Base-by-base conservation (phyloP, 768 basidiomycete species). In the Boletus rubroflammeus region DNA sequence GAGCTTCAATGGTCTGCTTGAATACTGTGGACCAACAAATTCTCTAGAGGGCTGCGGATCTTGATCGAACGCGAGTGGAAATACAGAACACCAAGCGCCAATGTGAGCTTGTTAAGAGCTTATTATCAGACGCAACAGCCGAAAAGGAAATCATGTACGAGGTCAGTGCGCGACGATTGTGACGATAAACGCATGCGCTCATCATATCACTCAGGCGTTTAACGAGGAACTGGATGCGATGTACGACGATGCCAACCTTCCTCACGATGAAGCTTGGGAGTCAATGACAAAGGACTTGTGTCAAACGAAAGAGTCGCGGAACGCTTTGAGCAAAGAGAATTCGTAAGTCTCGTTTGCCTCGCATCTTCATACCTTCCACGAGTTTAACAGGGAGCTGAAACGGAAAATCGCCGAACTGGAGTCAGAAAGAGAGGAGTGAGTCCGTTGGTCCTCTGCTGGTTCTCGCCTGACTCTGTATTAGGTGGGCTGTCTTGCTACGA, bases 61-160 rank as follows among this genome's bases (percentile, higher is more conserved):
- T 90, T 5, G 86, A 88, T 62, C 80, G 77, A 52, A 69, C 79
- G 21, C 77, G 78, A 48, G 68, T 79, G 26, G 90, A 93, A 57
- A 75, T 93, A 29, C 81, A 85, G 63, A 84, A 81, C 58, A 71
- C 81, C 17, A 86, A 81, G 59, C 80, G 88, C 17, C 88, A 91
- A 67, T 86, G 84, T 56, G 90, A 90, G 60, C 73, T 93, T 28
- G 81, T 93, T 4, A 90, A 90, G 69, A 82, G 81, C 59, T 77
- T 94, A 28, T 76, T 93, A 14, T 78, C 80, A 17, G 89, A 95
- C 63, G 81, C 84, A 31, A 88, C 86, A 9, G 79, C 84, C 2
- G 94, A 97, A 75, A 90, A 95, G 70, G 90, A 94, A 63, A 89
- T 93, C 67, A 88, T 96, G 81, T 95, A 94, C 59, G 89, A 93